Evolutionary conservation across 306 rosid genomes (phyloP).

Genomic region (Cajanus cajan): DNA sequence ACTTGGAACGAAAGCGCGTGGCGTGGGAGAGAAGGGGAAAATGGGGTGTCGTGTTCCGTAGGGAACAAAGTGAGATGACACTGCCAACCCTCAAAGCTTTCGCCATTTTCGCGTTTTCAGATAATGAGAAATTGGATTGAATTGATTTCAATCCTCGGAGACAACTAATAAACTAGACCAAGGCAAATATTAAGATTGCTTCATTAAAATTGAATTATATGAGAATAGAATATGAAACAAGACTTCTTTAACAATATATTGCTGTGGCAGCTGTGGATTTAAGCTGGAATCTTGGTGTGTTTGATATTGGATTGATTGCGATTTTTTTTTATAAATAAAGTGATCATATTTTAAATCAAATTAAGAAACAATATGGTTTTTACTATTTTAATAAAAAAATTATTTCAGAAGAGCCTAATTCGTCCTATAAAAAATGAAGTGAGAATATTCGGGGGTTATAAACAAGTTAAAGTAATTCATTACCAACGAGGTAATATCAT

Average conservation of each 20-base stretch:
- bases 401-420: not conserved
- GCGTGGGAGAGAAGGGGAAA: constrained; percentile 12
- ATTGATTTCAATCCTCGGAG: not conserved
- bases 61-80: constrained; percentile 33
- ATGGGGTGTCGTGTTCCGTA: constrained; percentile 1
- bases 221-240: no score
- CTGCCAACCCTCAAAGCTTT: constrained; percentile 34
- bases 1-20: constrained; percentile 20
- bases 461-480: not conserved
- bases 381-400: no score
- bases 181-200: not conserved
- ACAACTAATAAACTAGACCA: not conserved
- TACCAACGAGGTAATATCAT: no score
- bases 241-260: no score
- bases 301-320: no score
- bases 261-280: no score
- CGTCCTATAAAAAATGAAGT: not conserved
- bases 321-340: no score
- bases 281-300: no score
- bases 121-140: not conserved
- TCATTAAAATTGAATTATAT: not conserved
- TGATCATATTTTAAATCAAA: no score
- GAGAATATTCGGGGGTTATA: not conserved
- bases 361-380: not conserved
- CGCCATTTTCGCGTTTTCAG: constrained; percentile 21